Conservation (phyloP, 2,329 filamentous ascomycete species). For the Diaporthe citriasiana region DNA sequence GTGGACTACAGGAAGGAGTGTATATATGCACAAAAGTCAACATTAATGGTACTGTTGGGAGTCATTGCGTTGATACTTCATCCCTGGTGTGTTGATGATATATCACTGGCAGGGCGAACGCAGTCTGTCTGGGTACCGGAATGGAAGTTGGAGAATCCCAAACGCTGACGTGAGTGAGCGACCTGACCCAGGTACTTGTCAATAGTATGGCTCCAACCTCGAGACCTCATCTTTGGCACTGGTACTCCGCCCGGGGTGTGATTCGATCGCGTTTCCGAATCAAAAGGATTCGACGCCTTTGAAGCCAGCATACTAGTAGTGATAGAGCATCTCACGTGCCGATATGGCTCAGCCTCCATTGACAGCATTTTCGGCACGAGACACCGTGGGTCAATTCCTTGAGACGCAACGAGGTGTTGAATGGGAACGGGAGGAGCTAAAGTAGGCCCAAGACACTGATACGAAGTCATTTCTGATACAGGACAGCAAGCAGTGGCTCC, state of each 20-base stretch:
- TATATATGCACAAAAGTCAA: constrained; percentile 5
- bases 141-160: not conserved
- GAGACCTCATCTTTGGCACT: not conserved
- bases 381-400: too few species aligned
- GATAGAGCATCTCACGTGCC: not conserved
- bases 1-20: not conserved
- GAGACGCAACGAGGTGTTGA: not conserved
- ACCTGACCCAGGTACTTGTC: not conserved
- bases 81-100: not conserved
- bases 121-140: not conserved
- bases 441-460: not conserved
- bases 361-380: not conserved
- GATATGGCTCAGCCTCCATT: not conserved
- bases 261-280: too few species aligned
- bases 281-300: too few species aligned
- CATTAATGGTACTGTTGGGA: not conserved
- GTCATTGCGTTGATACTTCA: not conserved
- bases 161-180: not conserved
- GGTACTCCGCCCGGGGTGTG: not conserved
- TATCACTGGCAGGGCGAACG: not conserved
- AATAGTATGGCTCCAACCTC: not conserved
- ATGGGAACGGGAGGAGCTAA: not conserved
- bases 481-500: not conserved
- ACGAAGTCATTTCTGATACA: not conserved
- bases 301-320: not conserved